phyloP scores from a whole-genome alignment of 2,329 filamentous ascomycete species.

The Calonectria montana region DNA sequence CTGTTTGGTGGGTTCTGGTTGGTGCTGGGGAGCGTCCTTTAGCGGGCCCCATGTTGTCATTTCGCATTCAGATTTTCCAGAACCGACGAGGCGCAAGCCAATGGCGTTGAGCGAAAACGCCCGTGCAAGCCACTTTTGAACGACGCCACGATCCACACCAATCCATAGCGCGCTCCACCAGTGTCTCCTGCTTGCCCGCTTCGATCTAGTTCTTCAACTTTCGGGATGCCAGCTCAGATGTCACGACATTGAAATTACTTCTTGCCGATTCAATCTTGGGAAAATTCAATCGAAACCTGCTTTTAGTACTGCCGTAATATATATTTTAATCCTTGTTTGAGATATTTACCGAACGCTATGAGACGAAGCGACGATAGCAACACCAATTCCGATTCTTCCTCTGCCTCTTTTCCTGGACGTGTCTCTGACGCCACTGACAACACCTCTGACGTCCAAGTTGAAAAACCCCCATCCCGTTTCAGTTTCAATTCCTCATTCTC shows the following conservation, averaged over 20 bases:
- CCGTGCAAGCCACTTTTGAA: constrained; percentile 5
- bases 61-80: constrained; percentile 35
- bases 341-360: constrained; percentile 24
- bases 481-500: constrained; percentile 32
- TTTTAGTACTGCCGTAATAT: background rate
- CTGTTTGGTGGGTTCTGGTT: constrained; percentile 20
- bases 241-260: background rate
- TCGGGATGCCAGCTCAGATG: constrained; percentile 19
- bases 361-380: constrained; percentile 27
- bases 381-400: background rate
- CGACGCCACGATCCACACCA: constrained; percentile 2
- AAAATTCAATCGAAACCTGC: background rate
- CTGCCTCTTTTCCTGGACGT: constrained; percentile 25
- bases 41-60: constrained; percentile 42
- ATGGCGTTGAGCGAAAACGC: constrained; percentile 2
- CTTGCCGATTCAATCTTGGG: background rate
- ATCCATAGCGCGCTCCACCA: background rate
- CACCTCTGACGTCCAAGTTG: constrained; percentile 50
- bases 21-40: constrained; percentile 31
- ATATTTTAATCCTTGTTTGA: background rate
- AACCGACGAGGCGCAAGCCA: constrained; percentile 24
- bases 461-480: constrained; percentile 46
- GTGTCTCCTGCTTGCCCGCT: constrained; percentile 15
- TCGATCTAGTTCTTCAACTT: constrained; percentile 24
- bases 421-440: constrained; percentile 48